These are phyloP conservation scores for Cladophialophora immunda DNA, from an alignment of 2,329 filamentous ascomycete genomes.

Conservation along the genomic window DNA sequence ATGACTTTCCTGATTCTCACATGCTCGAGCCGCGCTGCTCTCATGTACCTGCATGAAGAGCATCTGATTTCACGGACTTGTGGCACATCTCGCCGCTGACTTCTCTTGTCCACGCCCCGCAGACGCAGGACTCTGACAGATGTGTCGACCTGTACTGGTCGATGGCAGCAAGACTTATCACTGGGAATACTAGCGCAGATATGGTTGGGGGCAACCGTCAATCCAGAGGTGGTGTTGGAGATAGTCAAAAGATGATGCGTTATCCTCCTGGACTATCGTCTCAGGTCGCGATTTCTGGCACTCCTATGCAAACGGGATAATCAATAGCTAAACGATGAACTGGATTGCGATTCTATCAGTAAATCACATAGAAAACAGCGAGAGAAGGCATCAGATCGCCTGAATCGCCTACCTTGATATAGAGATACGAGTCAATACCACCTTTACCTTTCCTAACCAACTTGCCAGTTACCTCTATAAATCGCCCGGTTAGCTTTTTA, in stretches of 20 bases:
- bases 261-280: constrained; percentile 41
- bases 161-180: neutral
- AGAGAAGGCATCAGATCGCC: neutral
- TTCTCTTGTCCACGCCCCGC: neutral
- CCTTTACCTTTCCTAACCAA: constrained; percentile 28
- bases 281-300: constrained; percentile 29
- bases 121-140: too few relatives aligned
- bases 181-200: neutral
- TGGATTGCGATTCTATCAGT: constrained; percentile 14
- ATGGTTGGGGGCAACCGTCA: neutral
- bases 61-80: neutral
- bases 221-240: neutral
- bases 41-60: neutral
- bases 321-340: constrained; percentile 32
- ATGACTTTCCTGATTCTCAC: neutral
- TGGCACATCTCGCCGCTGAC: neutral
- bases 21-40: neutral
- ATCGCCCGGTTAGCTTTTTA: constrained; percentile 34
- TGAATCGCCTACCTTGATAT: constrained; percentile 25
- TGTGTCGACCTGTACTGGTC: neutral
- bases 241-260: constrained; percentile 31
- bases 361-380: constrained; percentile 6
- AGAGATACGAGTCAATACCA: constrained; percentile 39
- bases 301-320: constrained; percentile 39
- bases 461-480: constrained; percentile 32